Conservation (phyloP, 225 moss, liverwort and hornwort genomes). For the Polytrichum commune region DNA sequence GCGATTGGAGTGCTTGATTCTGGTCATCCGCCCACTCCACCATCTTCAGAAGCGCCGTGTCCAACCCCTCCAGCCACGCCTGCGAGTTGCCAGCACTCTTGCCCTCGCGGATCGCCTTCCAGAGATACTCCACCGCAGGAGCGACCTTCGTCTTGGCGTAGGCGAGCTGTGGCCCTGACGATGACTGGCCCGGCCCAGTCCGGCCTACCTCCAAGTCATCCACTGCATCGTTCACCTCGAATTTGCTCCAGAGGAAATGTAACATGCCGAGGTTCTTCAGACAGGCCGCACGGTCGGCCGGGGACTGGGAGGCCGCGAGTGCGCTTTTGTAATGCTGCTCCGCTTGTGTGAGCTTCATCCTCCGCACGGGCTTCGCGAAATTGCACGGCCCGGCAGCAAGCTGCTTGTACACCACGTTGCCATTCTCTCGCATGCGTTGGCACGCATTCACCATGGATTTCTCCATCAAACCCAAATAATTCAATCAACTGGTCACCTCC, state of each 20-base stretch:
- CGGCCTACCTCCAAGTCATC: no score
- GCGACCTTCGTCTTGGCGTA: neutral
- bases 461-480: no score
- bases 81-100: neutral
- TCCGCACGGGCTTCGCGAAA: slow-evolving; percentile 1
- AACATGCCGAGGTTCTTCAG: slow-evolving; percentile 9
- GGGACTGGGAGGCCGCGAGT: neutral
- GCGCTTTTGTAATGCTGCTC: slow-evolving; percentile 1
- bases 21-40: slow-evolving; percentile 15
- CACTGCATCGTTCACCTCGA: neutral
- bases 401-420: slow-evolving; percentile 4
- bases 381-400: neutral
- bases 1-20: neutral
- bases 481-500: no score
- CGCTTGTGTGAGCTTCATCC: slow-evolving; percentile 8
- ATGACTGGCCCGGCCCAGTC: no score
- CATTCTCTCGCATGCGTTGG: slow-evolving; percentile 1
- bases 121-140: neutral
- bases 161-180: neutral
- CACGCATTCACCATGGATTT: no score
- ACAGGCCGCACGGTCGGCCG: slow-evolving; percentile 5
- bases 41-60: neutral
- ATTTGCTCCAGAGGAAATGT: slow-evolving; percentile 10
- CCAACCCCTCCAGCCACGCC: slow-evolving; percentile 10
- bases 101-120: slow-evolving; percentile 7